phyloP scores from a whole-genome alignment of 352 stramenopile genomes.

The Globisporangium spinosum region DNA sequence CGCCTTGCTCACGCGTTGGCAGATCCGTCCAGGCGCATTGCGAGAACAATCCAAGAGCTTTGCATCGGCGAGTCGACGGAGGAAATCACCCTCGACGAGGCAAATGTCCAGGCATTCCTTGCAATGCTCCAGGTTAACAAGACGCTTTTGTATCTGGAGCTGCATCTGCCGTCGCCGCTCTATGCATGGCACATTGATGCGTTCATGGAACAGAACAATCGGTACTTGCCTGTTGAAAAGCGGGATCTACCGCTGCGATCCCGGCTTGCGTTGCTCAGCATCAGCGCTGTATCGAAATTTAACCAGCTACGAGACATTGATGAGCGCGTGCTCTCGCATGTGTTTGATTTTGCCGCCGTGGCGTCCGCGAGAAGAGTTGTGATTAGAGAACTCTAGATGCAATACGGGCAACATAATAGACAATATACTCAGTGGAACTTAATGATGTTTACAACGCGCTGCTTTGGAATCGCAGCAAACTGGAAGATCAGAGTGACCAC shows the following conservation, averaged over 20 bases:
- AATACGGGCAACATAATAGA: not conserved
- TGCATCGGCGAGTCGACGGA: not conserved
- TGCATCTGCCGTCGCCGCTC: not conserved
- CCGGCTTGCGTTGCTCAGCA: constrained; percentile 4
- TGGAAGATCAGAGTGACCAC: constrained; percentile 16
- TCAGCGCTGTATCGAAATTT: not conserved
- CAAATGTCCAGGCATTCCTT: constrained; percentile 2
- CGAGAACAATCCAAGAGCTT: constrained; percentile 2
- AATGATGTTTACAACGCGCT: constrained; percentile 15
- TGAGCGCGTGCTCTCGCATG: constrained; percentile 2
- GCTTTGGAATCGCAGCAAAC: constrained; percentile 16
- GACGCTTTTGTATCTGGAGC: constrained; percentile 6
- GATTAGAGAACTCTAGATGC: not conserved
- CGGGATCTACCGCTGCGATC: not conserved
- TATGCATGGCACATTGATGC: not conserved
- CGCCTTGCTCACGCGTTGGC: not conserved
- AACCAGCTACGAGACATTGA: not conserved
- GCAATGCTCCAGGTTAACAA: constrained; percentile 4
- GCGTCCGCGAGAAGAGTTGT: not conserved
- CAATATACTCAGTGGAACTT: constrained; percentile 4
- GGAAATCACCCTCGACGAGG: not conserved
- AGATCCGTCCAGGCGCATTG: not conserved
- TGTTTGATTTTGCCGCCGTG: constrained; percentile 9
- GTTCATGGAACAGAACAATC: not conserved
- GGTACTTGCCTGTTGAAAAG: constrained; percentile 8